Evolutionary conservation across 2,329 filamentous ascomycete species (phyloP).

Genomic region (Trichoderma sp.): DNA sequence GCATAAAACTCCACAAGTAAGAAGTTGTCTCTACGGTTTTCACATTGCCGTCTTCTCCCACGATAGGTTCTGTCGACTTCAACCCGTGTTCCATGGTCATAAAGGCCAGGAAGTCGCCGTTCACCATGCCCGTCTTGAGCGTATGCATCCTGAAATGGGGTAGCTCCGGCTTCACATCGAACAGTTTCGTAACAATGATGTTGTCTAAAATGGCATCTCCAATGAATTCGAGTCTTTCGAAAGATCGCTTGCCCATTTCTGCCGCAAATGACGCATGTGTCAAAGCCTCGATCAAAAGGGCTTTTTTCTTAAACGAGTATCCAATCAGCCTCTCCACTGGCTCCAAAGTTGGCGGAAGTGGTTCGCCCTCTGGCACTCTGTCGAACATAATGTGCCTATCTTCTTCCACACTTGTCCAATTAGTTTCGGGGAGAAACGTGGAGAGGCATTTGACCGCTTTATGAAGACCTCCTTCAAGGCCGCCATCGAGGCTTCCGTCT

Average conservation of each 20-base stretch:
- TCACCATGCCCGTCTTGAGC: conserved; percentile 73
- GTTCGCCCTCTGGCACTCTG: conserved; percentile 34
- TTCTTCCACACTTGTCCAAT: conserved; percentile 49
- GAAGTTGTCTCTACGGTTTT: conserved; percentile 22
- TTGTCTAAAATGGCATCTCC: conserved; percentile 84
- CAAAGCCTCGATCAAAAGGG: conserved; percentile 71
- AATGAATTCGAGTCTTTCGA: conserved; percentile 81
- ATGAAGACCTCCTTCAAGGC: conserved; percentile 52
- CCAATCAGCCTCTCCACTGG: conserved; percentile 65
- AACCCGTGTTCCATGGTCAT: conserved; percentile 55
- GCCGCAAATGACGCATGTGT: conserved; percentile 68
- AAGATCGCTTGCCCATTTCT: conserved; percentile 38
- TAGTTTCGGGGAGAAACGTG: conserved; percentile 60
- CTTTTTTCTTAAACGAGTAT: conserved; percentile 66
- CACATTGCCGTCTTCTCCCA: conserved; percentile 21
- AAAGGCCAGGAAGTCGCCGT: conserved; percentile 77
- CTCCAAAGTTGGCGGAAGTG: conserved; percentile 41
- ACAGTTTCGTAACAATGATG: conserved; percentile 65
- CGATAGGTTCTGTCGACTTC: conserved; percentile 24
- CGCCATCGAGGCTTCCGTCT: conserved; percentile 57
- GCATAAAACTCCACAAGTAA: conserved; percentile 69
- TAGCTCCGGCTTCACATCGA: conserved; percentile 42
- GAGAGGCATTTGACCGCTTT: conserved; percentile 64
- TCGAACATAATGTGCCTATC: conserved; percentile 45
- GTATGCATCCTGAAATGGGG: conserved; percentile 65